These are phyloP conservation scores for Aspergillus egyptiacus DNA, from an alignment of 495 filamentous ascomycete species.

Conservation along the genomic window DNA sequence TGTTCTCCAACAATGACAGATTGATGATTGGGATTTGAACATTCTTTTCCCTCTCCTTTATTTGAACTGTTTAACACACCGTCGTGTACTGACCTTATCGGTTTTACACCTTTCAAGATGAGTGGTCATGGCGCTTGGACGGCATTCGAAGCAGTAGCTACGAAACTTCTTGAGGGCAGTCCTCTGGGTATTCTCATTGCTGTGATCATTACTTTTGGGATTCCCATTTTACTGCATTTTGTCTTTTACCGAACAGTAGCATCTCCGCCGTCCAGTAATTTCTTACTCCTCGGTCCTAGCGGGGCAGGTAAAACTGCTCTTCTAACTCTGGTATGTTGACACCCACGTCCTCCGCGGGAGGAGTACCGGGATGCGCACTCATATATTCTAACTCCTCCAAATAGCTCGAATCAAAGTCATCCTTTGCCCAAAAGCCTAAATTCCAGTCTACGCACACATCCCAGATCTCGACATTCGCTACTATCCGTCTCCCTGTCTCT, in stretches of 20 bases:
- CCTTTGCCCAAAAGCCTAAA: slow-evolving; percentile 27
- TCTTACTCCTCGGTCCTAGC: slow-evolving; percentile 79
- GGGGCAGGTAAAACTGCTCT: slow-evolving; percentile 86
- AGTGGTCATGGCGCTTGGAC: slow-evolving; percentile 29
- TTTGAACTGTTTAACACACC: background rate
- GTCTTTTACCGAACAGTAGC: slow-evolving; percentile 62
- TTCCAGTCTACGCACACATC: slow-evolving; percentile 66
- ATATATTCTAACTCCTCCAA: background rate
- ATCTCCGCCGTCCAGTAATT: slow-evolving; percentile 65
- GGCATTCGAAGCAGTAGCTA: slow-evolving; percentile 32
- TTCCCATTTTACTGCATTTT: slow-evolving; percentile 73
- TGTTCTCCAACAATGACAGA: background rate
- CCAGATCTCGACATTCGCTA: slow-evolving; percentile 65
- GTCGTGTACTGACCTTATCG: background rate
- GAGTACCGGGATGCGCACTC: background rate
- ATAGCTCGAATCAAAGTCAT: slow-evolving; percentile 46
- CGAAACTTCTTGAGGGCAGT: slow-evolving; percentile 40
- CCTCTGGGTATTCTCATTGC: slow-evolving; percentile 55
- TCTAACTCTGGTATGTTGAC: slow-evolving; percentile 59
- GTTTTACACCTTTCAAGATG: slow-evolving; percentile 9
- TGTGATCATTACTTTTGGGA: slow-evolving; percentile 59
- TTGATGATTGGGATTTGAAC: background rate
- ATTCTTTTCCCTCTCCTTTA: background rate
- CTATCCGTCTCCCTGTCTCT: slow-evolving; percentile 63
- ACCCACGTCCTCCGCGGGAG: background rate